Conservation (phyloP, 1,284 basidiomycete species). For the Hemileia vastatrix region DNA sequence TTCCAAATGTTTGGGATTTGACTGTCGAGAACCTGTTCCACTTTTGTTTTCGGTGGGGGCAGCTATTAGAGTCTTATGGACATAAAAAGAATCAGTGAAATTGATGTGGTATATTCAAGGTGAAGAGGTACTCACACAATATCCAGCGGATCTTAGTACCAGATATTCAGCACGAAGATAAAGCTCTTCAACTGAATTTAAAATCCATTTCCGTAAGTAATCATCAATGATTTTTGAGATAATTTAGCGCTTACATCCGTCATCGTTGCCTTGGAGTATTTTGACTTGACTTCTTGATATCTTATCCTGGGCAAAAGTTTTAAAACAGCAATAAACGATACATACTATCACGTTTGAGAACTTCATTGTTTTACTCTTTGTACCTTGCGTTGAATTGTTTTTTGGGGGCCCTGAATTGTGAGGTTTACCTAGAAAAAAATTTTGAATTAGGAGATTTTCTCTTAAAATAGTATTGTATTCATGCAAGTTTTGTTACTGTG, state of each 20-base stretch:
- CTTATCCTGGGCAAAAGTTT: too few species aligned
- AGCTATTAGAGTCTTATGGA: neutral
- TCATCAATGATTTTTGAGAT: neutral
- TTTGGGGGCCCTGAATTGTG: too few species aligned
- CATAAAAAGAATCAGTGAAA: neutral
- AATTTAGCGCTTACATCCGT: conserved; percentile 9
- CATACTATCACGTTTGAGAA: too few species aligned
- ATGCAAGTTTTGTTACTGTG: too few species aligned
- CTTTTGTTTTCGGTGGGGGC: conserved; percentile 13
- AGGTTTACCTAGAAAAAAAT: too few species aligned
- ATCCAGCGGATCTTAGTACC: conserved; percentile 10
- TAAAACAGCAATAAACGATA: too few species aligned
- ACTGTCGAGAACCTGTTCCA: conserved; percentile 7
- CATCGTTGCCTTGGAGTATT: conserved; percentile 22
- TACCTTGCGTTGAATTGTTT: too few species aligned
- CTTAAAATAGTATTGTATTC: too few species aligned
- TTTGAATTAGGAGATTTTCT: too few species aligned
- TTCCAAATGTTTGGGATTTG: neutral
- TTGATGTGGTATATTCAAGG: neutral
- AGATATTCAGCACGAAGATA: conserved; percentile 13
- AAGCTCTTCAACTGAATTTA: conserved; percentile 3
- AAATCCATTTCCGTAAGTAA: neutral
- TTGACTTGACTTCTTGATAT: conserved; percentile 10
- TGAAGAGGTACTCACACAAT: conserved; percentile 1
- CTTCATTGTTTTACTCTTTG: too few species aligned